These are phyloP conservation scores for Saccharomycopsis sp. DNA, from an alignment of 805 yeast genomes.

Conservation along the genomic window DNA sequence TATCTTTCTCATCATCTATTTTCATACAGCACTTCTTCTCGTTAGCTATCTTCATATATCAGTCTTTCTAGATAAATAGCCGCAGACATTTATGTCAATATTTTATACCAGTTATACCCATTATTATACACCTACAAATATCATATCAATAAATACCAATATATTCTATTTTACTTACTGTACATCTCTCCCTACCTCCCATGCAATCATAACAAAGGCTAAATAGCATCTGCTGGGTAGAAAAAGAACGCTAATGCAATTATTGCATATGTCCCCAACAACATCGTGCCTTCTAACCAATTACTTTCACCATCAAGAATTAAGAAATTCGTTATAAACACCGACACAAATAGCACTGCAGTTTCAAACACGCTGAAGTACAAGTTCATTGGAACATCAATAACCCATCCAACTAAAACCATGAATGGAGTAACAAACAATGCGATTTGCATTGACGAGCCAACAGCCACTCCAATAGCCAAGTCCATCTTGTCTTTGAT, in stretches of 20 bases:
- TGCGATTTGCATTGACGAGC: slow-evolving; percentile 92
- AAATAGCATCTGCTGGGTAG: slow-evolving; percentile 51
- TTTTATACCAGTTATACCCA: too few relatives aligned
- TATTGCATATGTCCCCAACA: slow-evolving; percentile 77
- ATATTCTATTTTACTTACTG: too few relatives aligned
- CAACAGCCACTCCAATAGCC: slow-evolving; percentile 95
- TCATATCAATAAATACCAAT: too few relatives aligned
- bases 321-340: slow-evolving; percentile 78
- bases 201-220: slow-evolving; percentile 20
- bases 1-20: too few relatives aligned
- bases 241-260: slow-evolving; percentile 86
- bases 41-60: too few relatives aligned
- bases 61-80: too few relatives aligned
- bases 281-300: slow-evolving; percentile 96
- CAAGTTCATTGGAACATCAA: slow-evolving; percentile 87
- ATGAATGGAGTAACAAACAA: slow-evolving; percentile 91
- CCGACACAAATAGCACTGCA: slow-evolving; percentile 82
- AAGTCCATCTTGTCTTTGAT: slow-evolving; percentile 95
- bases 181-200: neutral
- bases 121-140: too few relatives aligned
- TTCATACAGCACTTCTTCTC: too few relatives aligned
- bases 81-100: too few relatives aligned
- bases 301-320: slow-evolving; percentile 92
- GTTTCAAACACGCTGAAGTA: slow-evolving; percentile 92
- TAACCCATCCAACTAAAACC: slow-evolving; percentile 89